Conservation (phyloP, 176 grass and related monocot species). For the Poa pratensis region DNA sequence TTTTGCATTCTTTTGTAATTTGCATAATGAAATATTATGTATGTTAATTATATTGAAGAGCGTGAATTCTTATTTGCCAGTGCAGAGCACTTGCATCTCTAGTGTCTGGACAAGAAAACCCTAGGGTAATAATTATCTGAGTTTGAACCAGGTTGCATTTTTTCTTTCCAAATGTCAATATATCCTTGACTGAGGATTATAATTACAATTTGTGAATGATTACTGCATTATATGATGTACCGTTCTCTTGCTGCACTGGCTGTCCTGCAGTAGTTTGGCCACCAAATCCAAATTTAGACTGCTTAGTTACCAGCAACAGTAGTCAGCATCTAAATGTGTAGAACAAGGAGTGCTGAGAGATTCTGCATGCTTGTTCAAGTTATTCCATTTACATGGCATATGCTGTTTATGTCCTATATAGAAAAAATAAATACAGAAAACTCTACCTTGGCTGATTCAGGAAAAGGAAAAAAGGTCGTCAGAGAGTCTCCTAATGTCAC, state of each 20-base stretch:
- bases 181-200: neutral
- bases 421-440: neutral
- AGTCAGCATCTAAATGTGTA: neutral
- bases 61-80: conserved; percentile 5
- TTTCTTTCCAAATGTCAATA: neutral
- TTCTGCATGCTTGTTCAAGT: conserved; percentile 9
- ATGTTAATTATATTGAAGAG: neutral
- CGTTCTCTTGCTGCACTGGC: neutral
- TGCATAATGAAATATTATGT: conserved; percentile 18
- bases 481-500: conserved; percentile 72
- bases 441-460: conserved; percentile 34
- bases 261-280: neutral
- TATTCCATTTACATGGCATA: neutral
- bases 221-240: neutral
- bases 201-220: neutral
- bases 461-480: conserved; percentile 81
- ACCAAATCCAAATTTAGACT: conserved; percentile 8
- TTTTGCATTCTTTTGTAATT: conserved; percentile 15
- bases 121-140: neutral
- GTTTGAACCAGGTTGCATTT: neutral
- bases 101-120: conserved; percentile 2
- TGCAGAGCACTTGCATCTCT: neutral
- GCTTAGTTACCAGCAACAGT: conserved; percentile 1
- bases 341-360: conserved; percentile 18
- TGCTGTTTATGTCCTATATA: neutral